phyloP scores from a whole-genome alignment of 2,329 filamentous ascomycete species.

The Calonectria ilicicola region DNA sequence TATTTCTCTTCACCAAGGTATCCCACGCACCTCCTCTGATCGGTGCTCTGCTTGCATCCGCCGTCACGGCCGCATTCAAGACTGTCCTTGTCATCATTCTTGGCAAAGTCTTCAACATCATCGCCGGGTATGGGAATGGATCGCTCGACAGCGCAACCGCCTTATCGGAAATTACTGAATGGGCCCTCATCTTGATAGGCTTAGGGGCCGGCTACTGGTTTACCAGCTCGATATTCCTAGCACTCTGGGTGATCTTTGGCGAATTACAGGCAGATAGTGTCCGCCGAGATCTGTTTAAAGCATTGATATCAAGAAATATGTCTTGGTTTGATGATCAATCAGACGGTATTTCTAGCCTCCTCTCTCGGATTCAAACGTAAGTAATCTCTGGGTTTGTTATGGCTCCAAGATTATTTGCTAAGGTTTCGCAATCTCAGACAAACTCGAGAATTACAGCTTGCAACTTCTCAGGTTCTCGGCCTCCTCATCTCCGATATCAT shows the following conservation, averaged over 20 bases:
- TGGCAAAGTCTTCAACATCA: conserved; percentile 79
- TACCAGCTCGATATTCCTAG: conserved; percentile 74
- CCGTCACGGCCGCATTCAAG: conserved; percentile 70
- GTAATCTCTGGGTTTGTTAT: conserved; percentile 38
- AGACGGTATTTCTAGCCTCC: conserved; percentile 78
- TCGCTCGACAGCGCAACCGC: conserved; percentile 62
- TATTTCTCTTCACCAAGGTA: conserved; percentile 81
- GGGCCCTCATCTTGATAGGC: conserved; percentile 71
- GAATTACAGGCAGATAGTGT: conserved; percentile 81
- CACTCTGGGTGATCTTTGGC: conserved; percentile 81
- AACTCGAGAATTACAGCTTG: conserved; percentile 83
- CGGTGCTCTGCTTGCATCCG: conserved; percentile 66
- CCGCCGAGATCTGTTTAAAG: conserved; percentile 73
- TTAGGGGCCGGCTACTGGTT: conserved; percentile 77
- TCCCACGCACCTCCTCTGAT: conserved; percentile 67
- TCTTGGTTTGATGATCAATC: conserved; percentile 83
- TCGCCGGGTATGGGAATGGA: conserved; percentile 74
- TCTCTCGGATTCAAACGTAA: conserved; percentile 81
- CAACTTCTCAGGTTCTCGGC: conserved; percentile 84
- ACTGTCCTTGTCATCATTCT: conserved; percentile 77
- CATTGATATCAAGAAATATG: conserved; percentile 79
- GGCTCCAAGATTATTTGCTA: no score
- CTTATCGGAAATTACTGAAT: conserved; percentile 66
- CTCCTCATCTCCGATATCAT: conserved; percentile 73
- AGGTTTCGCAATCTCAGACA: conserved; percentile 64